These are phyloP conservation scores for Obba rivulosa DNA, from an alignment of 768 basidiomycete species.

Conservation along the genomic window DNA sequence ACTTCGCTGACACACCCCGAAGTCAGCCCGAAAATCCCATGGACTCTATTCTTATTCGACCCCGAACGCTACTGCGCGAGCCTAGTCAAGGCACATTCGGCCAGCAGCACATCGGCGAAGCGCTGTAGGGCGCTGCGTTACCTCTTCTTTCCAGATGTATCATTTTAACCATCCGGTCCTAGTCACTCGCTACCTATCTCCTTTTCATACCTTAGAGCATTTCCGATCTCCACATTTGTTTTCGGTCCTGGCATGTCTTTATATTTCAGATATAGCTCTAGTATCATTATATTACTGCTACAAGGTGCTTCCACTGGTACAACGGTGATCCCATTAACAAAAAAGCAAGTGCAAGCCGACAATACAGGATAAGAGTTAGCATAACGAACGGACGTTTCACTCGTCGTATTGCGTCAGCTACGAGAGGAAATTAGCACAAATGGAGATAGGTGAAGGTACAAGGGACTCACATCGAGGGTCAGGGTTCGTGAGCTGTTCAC, in stretches of 20 bases:
- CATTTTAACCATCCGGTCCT: no score
- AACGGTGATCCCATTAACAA: background rate
- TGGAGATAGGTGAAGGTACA: background rate
- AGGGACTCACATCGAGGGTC: constrained; percentile 73
- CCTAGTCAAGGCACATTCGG: constrained; percentile 22
- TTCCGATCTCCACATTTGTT: background rate
- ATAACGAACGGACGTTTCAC: constrained; percentile 15
- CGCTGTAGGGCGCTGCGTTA: constrained; percentile 9
- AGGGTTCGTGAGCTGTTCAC: constrained; percentile 88
- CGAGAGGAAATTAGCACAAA: background rate
- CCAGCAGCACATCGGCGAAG: constrained; percentile 21
- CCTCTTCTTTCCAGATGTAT: background rate
- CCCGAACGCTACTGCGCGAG: constrained; percentile 15
- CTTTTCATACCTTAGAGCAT: background rate
- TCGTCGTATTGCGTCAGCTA: constrained; percentile 61
- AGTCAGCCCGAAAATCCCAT: constrained; percentile 8
- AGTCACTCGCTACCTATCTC: no score
- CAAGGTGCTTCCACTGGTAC: background rate
- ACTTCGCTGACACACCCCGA: constrained; percentile 28
- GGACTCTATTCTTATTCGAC: background rate
- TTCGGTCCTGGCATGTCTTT: background rate
- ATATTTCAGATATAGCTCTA: background rate
- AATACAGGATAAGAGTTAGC: background rate
- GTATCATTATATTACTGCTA: constrained; percentile 4
- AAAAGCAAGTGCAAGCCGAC: background rate